Base-by-base conservation (phyloP, 2,329 filamentous ascomycete genomes). In the Gaeumannomyces sp. region DNA sequence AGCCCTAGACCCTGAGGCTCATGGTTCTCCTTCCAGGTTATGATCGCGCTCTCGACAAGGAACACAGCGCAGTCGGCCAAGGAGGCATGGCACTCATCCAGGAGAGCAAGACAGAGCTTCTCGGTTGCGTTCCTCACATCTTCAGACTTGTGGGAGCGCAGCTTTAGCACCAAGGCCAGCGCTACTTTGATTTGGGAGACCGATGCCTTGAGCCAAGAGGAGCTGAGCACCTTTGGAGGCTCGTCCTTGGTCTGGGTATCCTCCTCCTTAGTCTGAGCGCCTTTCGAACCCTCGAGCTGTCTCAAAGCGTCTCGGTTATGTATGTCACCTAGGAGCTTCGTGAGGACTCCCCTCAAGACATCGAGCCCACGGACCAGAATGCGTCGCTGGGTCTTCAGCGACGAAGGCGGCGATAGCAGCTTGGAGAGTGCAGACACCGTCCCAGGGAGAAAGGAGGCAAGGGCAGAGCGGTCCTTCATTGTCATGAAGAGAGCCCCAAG, bases 391-490 rank as follows among this genome's bases (percentile, higher is more conserved):
- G 74, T 75, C 69, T 83, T 86, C 59, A 80, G 77, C 14, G 83
- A 82, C 57, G 84, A 85, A 0, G 88, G 90, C 0, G 87, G 86
- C 5, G 90, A 89, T 62, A 96, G 77, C 0, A 92, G 79, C 71
- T 89, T 93, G 2, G 90, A 88, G 29, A 99, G 78, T 1, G 88
- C 86, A 3, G 95, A 98, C 0, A 97, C 85, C 0, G 92, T 92
- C 13, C 93, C 92, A 0, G 96, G 95, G 58, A 98, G 81, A 71
- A 99, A 95, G 67, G 86, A 93, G 13, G 92, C 91, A 65, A 96
- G 79, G 2, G 91, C 86, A n/a, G 90, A 84, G 60, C 84, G 84
- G 70, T 95, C 89, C 63, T 83, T 86, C 59, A 97, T 81, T 28
- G 86, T 85, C 8, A 75, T 72, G 68, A 87, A 85, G 10, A 95